Evolutionary conservation across 2,329 filamentous ascomycete genomes (phyloP).

Genomic region (Fusarium tanahbumbuense): DNA sequence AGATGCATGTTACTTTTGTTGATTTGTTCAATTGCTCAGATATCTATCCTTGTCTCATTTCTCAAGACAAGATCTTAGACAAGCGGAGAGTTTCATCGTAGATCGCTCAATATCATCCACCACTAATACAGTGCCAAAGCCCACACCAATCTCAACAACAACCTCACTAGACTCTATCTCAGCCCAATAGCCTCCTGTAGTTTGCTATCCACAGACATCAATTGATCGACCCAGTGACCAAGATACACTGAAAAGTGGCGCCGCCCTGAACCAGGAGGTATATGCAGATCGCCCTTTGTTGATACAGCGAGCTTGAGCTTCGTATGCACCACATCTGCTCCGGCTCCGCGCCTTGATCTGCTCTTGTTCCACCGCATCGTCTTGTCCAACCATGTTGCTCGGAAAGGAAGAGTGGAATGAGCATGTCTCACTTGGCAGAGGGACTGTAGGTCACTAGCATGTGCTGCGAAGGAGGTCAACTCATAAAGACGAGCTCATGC

Average conservation of each 20-base stretch:
- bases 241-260: slow-evolving; percentile 1
- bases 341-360: slow-evolving; percentile 34
- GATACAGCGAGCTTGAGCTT: background rate
- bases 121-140: background rate
- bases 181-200: background rate
- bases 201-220: background rate
- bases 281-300: slow-evolving; percentile 9
- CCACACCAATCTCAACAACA: background rate
- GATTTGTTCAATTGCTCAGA: background rate
- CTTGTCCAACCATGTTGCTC: slow-evolving; percentile 27
- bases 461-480: background rate
- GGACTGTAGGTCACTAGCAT: background rate
- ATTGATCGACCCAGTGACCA: background rate
- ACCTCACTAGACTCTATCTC: background rate
- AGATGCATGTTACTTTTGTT: background rate
- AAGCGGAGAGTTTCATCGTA: background rate
- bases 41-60: slow-evolving; percentile 4
- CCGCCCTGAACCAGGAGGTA: background rate
- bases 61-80: slow-evolving; percentile 17
- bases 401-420: background rate
- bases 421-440: background rate
- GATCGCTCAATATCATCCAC: background rate
- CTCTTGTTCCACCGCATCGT: slow-evolving; percentile 31
- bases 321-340: slow-evolving; percentile 1
- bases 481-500: slow-evolving; percentile 18